Base-by-base conservation (phyloP, 108 stramenopile genomes). In the Aurantiochytrium sp. region DNA sequence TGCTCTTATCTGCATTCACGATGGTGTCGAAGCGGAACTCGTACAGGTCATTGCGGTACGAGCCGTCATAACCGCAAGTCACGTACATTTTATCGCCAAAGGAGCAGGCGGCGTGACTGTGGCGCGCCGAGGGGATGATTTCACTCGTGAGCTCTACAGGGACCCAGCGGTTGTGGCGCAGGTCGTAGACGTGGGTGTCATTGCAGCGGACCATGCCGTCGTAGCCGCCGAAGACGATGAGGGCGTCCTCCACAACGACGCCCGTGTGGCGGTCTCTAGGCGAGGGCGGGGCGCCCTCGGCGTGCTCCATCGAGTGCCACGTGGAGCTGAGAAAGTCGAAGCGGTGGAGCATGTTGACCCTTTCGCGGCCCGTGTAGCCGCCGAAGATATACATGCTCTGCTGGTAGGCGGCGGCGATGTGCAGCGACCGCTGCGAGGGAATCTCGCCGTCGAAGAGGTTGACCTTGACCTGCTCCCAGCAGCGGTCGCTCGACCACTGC, bases 41-140 rank as follows among this genome's bases (percentile, higher is more conserved):
- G 85, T 96, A 94, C 85, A 96, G 91, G 89, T 97, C 97, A 27
- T 93, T 92, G 55, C 96, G 94, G 92, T 99, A 99, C 37, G 91
- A 91, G 48, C 98, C 98, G 87, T 98, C 98, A 69, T 94, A 95
- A 17, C 96, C 96, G 42, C 97, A 97, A 90, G 95, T 97, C 6
- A 97, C 92, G 85, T 95, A 98, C 89, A 98, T 89, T 55, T 89
- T 91, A 86, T 97, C 88, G 19, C 91, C 89, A 87, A 96, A 88
- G 3, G 98, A 97, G 5, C 96, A 96, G 10, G 97, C 97, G 15
- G 97, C 93, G 87, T 99, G 98, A 2, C 96, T 96, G 90, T 98
- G 97, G 10, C 98, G 94, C 17, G 97, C 95, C 4, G 95, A 96
- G 4, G 98, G 97, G 15, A 94, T 53, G 24, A 68, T 17, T 1